phyloP scores from a whole-genome alignment of 805 yeast species.

The Starmerella khaoyaiensis region DNA sequence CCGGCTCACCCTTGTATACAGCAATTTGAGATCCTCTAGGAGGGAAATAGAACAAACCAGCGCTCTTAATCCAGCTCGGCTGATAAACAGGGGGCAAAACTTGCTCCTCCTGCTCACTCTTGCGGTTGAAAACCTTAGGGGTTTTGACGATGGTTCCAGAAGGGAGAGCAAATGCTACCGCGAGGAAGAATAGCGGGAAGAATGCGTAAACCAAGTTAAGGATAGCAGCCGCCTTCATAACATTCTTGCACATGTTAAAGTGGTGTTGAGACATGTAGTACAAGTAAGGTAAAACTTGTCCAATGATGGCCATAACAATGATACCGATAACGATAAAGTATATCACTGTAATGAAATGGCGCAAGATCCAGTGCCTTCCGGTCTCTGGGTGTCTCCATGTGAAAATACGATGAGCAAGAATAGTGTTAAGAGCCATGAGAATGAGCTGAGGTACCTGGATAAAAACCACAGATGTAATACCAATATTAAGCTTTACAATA shows the following conservation, averaged over 20 bases:
- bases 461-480: constrained; percentile 46
- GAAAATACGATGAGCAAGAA: constrained; percentile 58
- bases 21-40: constrained; percentile 35
- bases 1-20: constrained; percentile 35
- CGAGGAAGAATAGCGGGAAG: constrained; percentile 38
- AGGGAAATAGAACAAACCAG: constrained; percentile 46
- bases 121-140: constrained; percentile 18
- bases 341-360: constrained; percentile 37
- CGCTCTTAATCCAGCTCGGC: constrained; percentile 69
- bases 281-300: constrained; percentile 46
- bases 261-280: constrained; percentile 38
- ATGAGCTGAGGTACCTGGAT: constrained; percentile 46
- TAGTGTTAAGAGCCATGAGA: constrained; percentile 45
- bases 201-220: constrained; percentile 40
- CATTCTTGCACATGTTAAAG: constrained; percentile 42
- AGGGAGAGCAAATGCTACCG: constrained; percentile 40
- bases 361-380: constrained; percentile 42
- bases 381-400: constrained; percentile 68
- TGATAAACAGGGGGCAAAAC: constrained; percentile 32
- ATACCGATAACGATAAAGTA: constrained; percentile 45
- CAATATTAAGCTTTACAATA: constrained; percentile 35
- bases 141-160: constrained; percentile 36
- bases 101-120: constrained; percentile 26
- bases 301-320: constrained; percentile 55
- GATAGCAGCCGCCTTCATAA: constrained; percentile 39